Evolutionary conservation across 2,329 filamentous ascomycete genomes (phyloP), one percentile per base, ranked within the genome.

Genomic region (Penicillium sp.): DNA sequence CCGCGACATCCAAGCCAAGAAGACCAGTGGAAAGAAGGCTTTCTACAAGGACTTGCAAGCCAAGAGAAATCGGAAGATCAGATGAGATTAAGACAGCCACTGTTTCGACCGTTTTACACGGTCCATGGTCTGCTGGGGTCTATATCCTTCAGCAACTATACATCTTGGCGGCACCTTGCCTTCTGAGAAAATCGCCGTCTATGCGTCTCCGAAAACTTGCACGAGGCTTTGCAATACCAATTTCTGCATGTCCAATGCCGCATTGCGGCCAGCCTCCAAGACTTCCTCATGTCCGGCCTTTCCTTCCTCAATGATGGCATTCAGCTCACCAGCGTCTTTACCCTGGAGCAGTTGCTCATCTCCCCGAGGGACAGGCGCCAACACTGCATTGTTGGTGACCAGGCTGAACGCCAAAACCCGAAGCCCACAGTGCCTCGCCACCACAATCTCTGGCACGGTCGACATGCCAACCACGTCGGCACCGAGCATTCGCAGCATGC

Each of bases 1-100:
- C 77, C 84, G 86, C 59, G 89, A 94, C 60, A 92, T 98, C 53
- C 93, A 97, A 75, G 83, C 83, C 54, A 84, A 84, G 63, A 98
- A 96, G 79, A 86, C 85, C 26, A 96, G 91, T 70, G 95, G 95
- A 55, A 96, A 92, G 81, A 97, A 94, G 79, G 88, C 85, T 0
- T 90, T 91, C 71, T 98, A 97, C 82, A 94, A 94, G 74, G 89
- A 88, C 58, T 77, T 97, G 67, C 86, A 90, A 73, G 81, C 81
- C 53, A 84, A 86, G 75, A 80, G 86, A 61, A 75, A 71, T 48
- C 61, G 61, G 35, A 68, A 68, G 55, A 68, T 64, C 30, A 73
- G 68, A 63, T 72, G 63, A 71, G 57, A 13, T 19, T 37, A 48
- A 30, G 14, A 22, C 38, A 25, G 28, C 19, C 22, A 38, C 30